Percentiles rank a stretch among this genome's conserved stretches.
Evolutionary conservation across 345 rosid species (phyloP).

Genomic region (Stellera chamaejasme): DNA sequence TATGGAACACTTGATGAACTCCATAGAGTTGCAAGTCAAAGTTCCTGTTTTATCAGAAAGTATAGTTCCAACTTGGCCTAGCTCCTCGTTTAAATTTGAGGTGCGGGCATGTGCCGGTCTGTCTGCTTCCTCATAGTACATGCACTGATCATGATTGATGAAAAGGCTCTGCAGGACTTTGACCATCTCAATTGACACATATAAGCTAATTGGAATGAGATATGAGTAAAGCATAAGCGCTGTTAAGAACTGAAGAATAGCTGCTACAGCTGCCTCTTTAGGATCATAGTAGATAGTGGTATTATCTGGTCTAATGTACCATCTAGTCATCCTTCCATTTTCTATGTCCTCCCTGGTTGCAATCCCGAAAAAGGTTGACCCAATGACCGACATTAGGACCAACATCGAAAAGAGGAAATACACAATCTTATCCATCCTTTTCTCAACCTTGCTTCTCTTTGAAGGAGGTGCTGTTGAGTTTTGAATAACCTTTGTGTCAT

Average conservation of each 20-base stretch:
- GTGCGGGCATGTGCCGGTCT: conserved; percentile 91
- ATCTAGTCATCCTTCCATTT: conserved; percentile 71
- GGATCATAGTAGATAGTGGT: conserved; percentile 69
- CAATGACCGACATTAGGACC: conserved; percentile 55
- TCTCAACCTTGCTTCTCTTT: conserved; percentile 88
- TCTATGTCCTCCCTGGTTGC: conserved; percentile 54
- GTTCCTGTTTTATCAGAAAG: conserved; percentile 95
- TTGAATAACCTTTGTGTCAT: conserved; percentile 88
- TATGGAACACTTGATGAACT: conserved; percentile 79
- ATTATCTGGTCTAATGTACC: conserved; percentile 89
- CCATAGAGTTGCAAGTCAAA: conserved; percentile 95
- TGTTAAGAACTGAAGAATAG: conserved; percentile 62
- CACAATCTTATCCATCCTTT: conserved; percentile 68
- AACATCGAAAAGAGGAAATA: conserved; percentile 59
- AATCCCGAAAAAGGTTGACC: conserved; percentile 73
- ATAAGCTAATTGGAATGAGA: conserved; percentile 89
- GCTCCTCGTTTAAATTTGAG: conserved; percentile 98
- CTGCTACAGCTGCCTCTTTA: conserved; percentile 47
- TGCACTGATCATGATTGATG: conserved; percentile 70
- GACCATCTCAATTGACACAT: conserved; percentile 88
- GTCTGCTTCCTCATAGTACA: conserved; percentile 86
- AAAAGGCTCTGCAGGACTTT: conserved; percentile 87
- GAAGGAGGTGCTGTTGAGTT: conserved; percentile 92
- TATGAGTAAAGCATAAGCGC: conserved; percentile 84
- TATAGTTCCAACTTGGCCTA: conserved; percentile 88